phyloP scores from a whole-genome alignment of 2,329 filamentous ascomycete species.

The Exserohilum rostratum region DNA sequence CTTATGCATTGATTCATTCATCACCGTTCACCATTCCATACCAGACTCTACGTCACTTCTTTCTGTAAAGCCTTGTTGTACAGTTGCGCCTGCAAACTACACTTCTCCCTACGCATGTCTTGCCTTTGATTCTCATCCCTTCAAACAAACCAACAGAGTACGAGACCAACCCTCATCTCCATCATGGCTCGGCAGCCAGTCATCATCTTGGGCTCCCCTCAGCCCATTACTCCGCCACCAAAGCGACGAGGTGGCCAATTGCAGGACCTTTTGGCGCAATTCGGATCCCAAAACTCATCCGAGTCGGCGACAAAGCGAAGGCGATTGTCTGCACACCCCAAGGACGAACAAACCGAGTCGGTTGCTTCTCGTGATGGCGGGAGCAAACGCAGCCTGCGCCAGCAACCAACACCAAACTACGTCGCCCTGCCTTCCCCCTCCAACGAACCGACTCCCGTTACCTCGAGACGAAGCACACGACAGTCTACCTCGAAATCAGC shows the following conservation, averaged over 20 bases:
- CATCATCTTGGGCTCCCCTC: slow-evolving; percentile 23
- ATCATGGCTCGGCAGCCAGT: slow-evolving; percentile 29
- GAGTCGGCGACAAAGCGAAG: slow-evolving; percentile 41
- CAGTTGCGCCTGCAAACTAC: neutral
- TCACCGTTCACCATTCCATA: slow-evolving; percentile 6
- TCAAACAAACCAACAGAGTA: neutral
- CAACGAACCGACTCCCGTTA: neutral
- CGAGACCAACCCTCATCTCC: neutral
- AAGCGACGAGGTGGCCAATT: slow-evolving; percentile 30
- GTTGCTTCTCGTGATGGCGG: neutral
- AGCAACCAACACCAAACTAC: slow-evolving; percentile 8
- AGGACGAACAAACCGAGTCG: neutral
- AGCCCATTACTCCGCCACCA: slow-evolving; percentile 35
- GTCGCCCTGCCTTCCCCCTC: slow-evolving; percentile 10
- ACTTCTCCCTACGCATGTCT: slow-evolving; percentile 4
- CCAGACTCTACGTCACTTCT: neutral
- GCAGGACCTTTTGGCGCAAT: slow-evolving; percentile 37
- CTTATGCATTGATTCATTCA: neutral
- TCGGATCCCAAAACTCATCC: slow-evolving; percentile 37
- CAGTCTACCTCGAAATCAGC: neutral
- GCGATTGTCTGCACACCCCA: slow-evolving; percentile 18
- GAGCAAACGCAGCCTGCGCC: slow-evolving; percentile 19
- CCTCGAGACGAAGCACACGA: slow-evolving; percentile 2
- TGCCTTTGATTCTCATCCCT: neutral
- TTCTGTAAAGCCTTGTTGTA: too few species aligned